Evolutionary conservation across 73 alveolate genomes (phyloP), one percentile per base, ranked within the genome.

Genomic region (Stentor roeselii): DNA sequence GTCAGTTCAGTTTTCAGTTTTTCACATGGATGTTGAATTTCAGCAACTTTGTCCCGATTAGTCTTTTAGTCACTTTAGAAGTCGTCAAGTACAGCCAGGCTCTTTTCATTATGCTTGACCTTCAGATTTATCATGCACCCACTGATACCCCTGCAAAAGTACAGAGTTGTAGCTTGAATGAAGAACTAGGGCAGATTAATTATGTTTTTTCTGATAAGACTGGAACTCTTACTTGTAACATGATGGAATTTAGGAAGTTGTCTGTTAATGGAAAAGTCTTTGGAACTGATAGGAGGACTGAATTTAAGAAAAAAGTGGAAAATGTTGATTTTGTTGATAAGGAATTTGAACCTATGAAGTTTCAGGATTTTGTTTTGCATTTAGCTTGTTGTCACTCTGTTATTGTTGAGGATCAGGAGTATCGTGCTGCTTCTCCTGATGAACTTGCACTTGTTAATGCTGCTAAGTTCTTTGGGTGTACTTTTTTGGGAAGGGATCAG

Each of bases 121-220:
- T 86, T 42, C 90, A 88, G 75, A 94, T 96, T 89, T 94, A 85
- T 59, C 94, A 93, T 86, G 90, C 74, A 75, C 87, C 86, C 76
- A 94, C 84, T 59, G 94, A 92, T 75, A 59, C 84, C 86, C 93
- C 97, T 3, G 90, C 97, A n/a, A 89, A 87, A 82, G 98, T 94
- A 0, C 95, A 94, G 76, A 82, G 98, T 3, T 88, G 96, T 60
- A 94, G 91, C 87, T 83, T 96, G 86, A 94, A 92, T 87, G 99
- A 96, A 85, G 99, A 96, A 89, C 89, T 96, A 76, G 99, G 99
- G 15, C 91, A 96, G 60, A 87, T 96, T 39, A 91, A 93, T 61
- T 93, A 90, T 84, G 90, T 96, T 39, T 96, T 96, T 82, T 90
- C 96, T 35, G 99, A 96, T 87, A 96, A 96, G 86, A 96, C 99